These are phyloP conservation scores for Solanum dulcamara DNA, from an alignment of 257 asterid species.

Conservation along the genomic window DNA sequence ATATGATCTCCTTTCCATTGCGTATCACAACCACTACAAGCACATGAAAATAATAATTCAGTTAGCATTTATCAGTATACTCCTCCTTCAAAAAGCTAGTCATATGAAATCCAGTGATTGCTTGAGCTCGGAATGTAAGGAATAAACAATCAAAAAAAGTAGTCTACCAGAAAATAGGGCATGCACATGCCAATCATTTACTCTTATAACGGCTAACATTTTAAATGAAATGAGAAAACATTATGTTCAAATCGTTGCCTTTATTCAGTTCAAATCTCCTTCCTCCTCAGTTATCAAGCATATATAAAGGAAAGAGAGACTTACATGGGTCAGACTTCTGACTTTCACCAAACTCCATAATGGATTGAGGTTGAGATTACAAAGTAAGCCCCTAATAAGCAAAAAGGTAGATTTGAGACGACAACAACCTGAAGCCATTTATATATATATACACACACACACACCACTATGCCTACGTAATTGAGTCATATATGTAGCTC, in stretches of 20 bases:
- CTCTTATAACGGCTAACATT: not conserved
- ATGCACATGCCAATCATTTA: not conserved
- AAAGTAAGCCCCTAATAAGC: not conserved
- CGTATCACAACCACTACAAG: conserved; percentile 61
- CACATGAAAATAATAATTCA: conserved; percentile 2
- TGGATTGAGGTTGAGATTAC: not conserved
- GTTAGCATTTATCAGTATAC: not conserved
- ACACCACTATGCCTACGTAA: not conserved
- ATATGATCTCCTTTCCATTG: conserved; percentile 61
- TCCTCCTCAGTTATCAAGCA: not conserved
- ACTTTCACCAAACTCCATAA: not conserved
- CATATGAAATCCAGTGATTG: not conserved
- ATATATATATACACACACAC: not conserved
- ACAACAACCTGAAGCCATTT: not conserved
- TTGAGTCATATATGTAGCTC: not conserved
- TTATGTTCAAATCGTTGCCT: not conserved
- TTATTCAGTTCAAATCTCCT: not conserved
- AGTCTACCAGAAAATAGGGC: not conserved
- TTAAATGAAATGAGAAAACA: not conserved
- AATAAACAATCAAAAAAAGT: not conserved
- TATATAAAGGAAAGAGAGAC: not conserved
- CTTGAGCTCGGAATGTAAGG: not conserved
- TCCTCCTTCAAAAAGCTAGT: not conserved
- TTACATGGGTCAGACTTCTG: not conserved
- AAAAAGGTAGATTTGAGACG: not conserved